phyloP scores from a whole-genome alignment of 2,329 filamentous ascomycete genomes.

The Cucurbitaria berberidis region DNA sequence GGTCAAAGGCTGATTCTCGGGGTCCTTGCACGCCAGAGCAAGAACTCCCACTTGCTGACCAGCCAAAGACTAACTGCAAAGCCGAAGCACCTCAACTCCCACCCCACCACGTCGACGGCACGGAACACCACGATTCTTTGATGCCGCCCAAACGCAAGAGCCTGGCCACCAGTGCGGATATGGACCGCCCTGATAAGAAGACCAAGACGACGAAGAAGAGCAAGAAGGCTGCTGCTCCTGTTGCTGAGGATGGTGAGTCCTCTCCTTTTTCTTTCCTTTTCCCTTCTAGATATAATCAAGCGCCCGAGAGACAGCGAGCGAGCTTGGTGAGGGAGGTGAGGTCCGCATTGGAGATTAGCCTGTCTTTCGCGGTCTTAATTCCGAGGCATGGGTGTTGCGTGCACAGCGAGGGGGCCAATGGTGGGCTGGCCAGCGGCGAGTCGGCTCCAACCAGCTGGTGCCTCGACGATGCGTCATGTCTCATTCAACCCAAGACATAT shows the following conservation, averaged over 20 bases:
- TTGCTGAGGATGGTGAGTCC: constrained; percentile 3
- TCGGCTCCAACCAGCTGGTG: constrained; percentile 18
- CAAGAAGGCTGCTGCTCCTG: background rate
- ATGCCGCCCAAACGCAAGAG: constrained; percentile 21
- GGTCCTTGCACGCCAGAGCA: background rate
- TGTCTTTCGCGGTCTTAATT: constrained; percentile 14
- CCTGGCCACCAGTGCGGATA: background rate
- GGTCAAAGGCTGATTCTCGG: constrained; percentile 1
- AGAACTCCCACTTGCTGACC: background rate
- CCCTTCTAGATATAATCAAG: background rate
- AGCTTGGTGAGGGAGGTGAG: background rate
- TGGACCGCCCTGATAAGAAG: constrained; percentile 7
- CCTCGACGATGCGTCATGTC: constrained; percentile 28
- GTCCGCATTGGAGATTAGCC: constrained; percentile 6
- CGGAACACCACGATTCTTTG: background rate
- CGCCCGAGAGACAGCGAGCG: background rate
- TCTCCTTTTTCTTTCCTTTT: background rate
- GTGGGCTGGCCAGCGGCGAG: constrained; percentile 19
- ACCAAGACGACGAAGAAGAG: constrained; percentile 5
- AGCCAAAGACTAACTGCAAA: background rate
- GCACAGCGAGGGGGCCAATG: constrained; percentile 13
- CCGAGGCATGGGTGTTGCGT: constrained; percentile 9
- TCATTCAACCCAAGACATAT: constrained; percentile 14
- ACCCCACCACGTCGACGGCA: constrained; percentile 1
- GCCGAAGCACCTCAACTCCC: background rate